Percentiles rank a stretch among this genome's conserved stretches.
phyloP scores from a whole-genome alignment of 2,329 filamentous ascomycete species.

The Clonostachys rhizophaga region DNA sequence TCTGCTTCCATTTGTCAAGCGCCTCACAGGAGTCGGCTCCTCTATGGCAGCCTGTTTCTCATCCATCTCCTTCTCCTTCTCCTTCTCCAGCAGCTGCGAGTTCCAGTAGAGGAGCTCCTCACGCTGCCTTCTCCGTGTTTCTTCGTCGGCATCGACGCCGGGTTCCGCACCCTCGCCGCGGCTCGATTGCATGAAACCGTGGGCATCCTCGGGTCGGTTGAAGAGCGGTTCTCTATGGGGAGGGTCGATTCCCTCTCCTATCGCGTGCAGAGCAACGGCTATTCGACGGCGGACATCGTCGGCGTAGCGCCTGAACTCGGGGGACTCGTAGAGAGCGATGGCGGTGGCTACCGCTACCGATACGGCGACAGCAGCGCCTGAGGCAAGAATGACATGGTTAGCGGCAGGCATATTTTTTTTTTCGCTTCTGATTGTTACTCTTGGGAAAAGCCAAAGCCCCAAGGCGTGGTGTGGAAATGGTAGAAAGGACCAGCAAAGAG shows the following conservation, averaged over 20 bases:
- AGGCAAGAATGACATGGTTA: constrained; percentile 49
- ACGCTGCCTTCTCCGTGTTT: constrained; percentile 53
- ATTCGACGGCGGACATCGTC: constrained; percentile 58
- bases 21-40: neutral
- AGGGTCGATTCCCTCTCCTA: constrained; percentile 52
- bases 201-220: constrained; percentile 62
- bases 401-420: constrained; percentile 40
- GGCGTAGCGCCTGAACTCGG: constrained; percentile 57
- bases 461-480: neutral
- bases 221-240: constrained; percentile 48
- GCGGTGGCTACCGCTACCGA: constrained; percentile 53
- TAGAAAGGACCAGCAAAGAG: neutral
- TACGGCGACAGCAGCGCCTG: constrained; percentile 54
- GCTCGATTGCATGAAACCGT: constrained; percentile 55
- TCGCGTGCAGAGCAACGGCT: constrained; percentile 52
- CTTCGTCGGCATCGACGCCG: constrained; percentile 58
- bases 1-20: constrained; percentile 5
- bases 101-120: constrained; percentile 67
- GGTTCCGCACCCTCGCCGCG: constrained; percentile 30
- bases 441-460: neutral
- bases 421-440: no score
- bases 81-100: constrained; percentile 43
- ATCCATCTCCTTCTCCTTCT: constrained; percentile 26
- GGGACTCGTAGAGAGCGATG: constrained; percentile 59
- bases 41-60: neutral